phyloP scores from a whole-genome alignment of 179 eudicot genomes.

The Spinacia oleracea region DNA sequence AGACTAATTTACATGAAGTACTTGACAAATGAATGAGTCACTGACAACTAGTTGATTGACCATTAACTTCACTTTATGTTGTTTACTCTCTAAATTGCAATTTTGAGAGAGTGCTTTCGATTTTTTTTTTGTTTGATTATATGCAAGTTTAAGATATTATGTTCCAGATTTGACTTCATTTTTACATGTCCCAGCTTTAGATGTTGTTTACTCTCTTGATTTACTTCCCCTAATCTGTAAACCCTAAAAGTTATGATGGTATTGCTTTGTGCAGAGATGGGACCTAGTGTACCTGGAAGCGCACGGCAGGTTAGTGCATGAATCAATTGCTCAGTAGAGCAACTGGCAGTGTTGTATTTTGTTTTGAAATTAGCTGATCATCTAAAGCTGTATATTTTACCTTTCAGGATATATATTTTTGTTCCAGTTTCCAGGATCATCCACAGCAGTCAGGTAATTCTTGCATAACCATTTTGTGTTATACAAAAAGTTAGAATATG shows the following conservation, averaged over 20 bases:
- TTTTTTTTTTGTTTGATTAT: slow-evolving; percentile 1
- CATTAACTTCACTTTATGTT: slow-evolving; percentile 1
- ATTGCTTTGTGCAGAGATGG: slow-evolving; percentile 60
- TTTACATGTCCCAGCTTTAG: too few relatives aligned
- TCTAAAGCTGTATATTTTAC: slow-evolving; percentile 16
- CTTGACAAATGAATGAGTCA: background rate
- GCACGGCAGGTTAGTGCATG: slow-evolving; percentile 58
- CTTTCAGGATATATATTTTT: slow-evolving; percentile 60
- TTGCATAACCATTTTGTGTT: background rate
- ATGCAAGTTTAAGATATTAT: background rate
- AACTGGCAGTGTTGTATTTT: background rate
- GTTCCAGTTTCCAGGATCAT: slow-evolving; percentile 60
- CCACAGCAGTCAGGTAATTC: slow-evolving; percentile 64
- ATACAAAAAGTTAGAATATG: background rate
- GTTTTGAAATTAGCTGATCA: background rate
- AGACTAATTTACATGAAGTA: background rate
- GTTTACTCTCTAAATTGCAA: background rate
- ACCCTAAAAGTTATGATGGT: background rate
- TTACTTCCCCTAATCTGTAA: background rate
- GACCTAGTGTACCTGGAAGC: slow-evolving; percentile 41
- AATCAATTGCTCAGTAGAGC: background rate
- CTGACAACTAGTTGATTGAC: slow-evolving; percentile 6
- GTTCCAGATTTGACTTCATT: background rate
- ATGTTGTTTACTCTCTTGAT: too few relatives aligned
- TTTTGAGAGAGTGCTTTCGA: background rate